Percentiles rank a stretch among this genome's conserved stretches.
phyloP scores from a whole-genome alignment of 1,284 basidiomycete species.

The Ceratobasidium sp. region DNA sequence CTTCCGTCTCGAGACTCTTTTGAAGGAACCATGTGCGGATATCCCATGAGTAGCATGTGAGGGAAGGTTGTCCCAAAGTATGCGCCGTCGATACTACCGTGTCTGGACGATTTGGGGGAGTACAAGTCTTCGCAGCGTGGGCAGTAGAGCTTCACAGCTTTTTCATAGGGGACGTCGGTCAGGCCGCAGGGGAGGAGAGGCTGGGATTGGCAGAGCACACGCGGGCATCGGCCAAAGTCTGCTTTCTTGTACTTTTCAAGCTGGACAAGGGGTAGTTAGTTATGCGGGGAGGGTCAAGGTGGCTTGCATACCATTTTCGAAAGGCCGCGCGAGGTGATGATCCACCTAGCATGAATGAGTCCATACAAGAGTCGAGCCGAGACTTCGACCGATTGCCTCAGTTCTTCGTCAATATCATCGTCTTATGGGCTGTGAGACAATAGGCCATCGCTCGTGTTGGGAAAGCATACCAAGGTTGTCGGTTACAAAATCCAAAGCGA shows the following conservation, averaged over 20 bases:
- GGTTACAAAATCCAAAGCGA: conserved; percentile 96
- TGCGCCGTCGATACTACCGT: conserved; percentile 95
- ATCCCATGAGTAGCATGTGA: conserved; percentile 94
- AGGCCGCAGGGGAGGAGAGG: conserved; percentile 95
- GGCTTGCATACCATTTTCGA: conserved; percentile 85
- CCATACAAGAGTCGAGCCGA: conserved; percentile 94
- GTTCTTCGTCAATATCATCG: conserved; percentile 83
- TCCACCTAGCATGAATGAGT: conserved; percentile 96
- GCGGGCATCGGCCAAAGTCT: conserved; percentile 95
- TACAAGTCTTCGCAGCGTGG: conserved; percentile 97
- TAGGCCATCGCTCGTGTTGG: background rate
- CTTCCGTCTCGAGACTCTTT: conserved; percentile 68
- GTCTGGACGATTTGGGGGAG: conserved; percentile 92
- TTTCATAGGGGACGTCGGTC: conserved; percentile 94
- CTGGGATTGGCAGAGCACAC: conserved; percentile 92
- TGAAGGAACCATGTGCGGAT: conserved; percentile 88
- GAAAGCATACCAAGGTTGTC: conserved; percentile 83
- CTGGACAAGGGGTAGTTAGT: conserved; percentile 61
- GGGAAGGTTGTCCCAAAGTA: conserved; percentile 98
- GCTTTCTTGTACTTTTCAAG: conserved; percentile 97
- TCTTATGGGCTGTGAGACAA: conserved; percentile 60
- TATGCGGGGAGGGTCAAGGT: conserved; percentile 49
- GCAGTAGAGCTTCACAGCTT: conserved; percentile 97
- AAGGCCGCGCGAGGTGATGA: conserved; percentile 92
- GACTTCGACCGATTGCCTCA: conserved; percentile 86